Evolutionary conservation across 1,284 basidiomycete species (phyloP).

Genomic region (Agroathelia rolfsii): DNA sequence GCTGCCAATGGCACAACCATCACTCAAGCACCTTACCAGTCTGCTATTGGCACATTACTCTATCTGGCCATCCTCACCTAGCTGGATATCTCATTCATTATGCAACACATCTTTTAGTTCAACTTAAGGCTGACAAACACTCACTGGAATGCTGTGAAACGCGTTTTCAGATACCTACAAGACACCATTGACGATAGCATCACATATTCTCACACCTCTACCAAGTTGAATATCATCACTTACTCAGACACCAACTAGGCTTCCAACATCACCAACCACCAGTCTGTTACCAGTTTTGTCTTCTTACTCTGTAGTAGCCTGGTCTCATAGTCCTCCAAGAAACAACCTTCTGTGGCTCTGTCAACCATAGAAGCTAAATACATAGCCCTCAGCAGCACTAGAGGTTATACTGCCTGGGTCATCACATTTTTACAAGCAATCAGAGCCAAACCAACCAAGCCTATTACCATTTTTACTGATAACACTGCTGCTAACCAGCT

Average conservation of each 20-base stretch:
- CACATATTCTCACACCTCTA: too few species aligned
- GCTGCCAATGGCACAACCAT: too few species aligned
- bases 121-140: too few species aligned
- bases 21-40: too few species aligned
- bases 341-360: constrained; percentile 19
- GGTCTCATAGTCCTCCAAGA: constrained; percentile 27
- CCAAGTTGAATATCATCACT: too few species aligned
- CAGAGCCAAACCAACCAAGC: constrained; percentile 9
- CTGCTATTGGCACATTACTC: too few species aligned
- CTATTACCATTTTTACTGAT: constrained; percentile 18
- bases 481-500: constrained; percentile 26
- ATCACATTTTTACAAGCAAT: constrained; percentile 17
- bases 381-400: constrained; percentile 21
- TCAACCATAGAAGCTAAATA: constrained; percentile 23
- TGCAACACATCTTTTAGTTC: too few species aligned
- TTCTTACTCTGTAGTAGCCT: constrained; percentile 19
- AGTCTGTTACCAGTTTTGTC: constrained; percentile 22
- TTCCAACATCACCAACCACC: constrained; percentile 12
- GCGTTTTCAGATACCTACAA: constrained; percentile 21
- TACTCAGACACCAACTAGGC: constrained; percentile 23
- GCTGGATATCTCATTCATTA: too few species aligned
- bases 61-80: too few species aligned
- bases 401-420: constrained; percentile 25
- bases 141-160: constrained; percentile 19
- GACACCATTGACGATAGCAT: constrained; percentile 16